Evolutionary conservation across 371 early-diverging fungal genomes (phyloP), one percentile per base, ranked within the genome.

Genomic region (Mucor indicus): DNA sequence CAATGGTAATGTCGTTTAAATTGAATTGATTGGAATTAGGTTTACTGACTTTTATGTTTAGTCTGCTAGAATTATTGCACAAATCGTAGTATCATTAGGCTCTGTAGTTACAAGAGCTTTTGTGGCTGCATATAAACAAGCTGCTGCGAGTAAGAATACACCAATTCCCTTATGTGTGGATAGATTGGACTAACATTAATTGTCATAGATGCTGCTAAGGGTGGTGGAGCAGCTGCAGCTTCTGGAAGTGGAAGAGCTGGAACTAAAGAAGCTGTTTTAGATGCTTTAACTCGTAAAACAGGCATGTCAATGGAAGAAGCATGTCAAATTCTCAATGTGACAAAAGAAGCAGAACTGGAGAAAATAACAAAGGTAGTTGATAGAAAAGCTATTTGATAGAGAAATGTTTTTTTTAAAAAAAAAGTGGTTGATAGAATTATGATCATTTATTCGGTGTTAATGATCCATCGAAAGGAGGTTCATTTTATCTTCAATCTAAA

Each of bases 251-350:
- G 42, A 37, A 60, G 48, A 47, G 31, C 60, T 20, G 67, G 71
- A 21, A 69, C 80, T 12, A 72, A 63, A 38, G 67, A 69, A 38
- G 75, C 80, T 4, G 85, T 80, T 16, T 74, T 76, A 16, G 93
- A 92, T 66, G 84, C 84, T 17, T 61, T 86, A 44, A 91, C 93
- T 38, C 73, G 87, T 41, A 81, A 87, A 46, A 86, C 92, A 9
- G 92, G 92, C 11, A 89, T 98, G 75, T 81, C 88, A 2, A 69
- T 92, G 16, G 96, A 96, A 42, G 98, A 98, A 67, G 95, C 98
- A 5, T 75, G 77, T 65, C 85, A 92, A 68, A 95, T 98, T 47
- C 69, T 98, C 33, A 95, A 95, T 71, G 75, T 94, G n/a, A 80
- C 84, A 23, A 85, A 85, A 64, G 79, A 85, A 1, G 74, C 82